Evolutionary conservation across 2,329 filamentous ascomycete genomes (phyloP), one percentile per base, ranked within the genome.

Genomic region (Orbilia quercus): DNA sequence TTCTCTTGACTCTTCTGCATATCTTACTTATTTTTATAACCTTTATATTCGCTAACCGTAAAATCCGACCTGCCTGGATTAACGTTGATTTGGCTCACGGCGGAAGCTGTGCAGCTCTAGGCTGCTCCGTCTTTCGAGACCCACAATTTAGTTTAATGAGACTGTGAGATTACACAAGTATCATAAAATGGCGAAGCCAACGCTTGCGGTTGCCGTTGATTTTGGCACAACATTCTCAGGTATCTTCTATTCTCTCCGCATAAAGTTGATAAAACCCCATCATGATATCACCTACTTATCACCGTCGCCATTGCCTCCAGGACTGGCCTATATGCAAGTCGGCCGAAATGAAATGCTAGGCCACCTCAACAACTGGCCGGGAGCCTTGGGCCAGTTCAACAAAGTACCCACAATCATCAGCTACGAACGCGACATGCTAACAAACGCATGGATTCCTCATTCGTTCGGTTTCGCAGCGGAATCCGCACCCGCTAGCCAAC

Each of bases 151-250:
- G 9, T 31, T 31, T 31, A 9, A 31, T 31, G 28, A 31, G 28
- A 31, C 28, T 31, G 28, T 31, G 28, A 31, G 28, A 9, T 9
- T 9, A 40, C 3, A 40, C 6, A 40, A 40, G 36, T 7, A 7
- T 40, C 5, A 12, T 18, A 42, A 57, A 42, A 40, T 7, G 16
- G 18, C 18, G 1, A 42, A 57, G 36, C 50, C 50, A 2, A 18
- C 23, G 3, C 22, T 57, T 4, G 53, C 53, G 18, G 22, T 57
- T 12, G 53, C 53, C 4, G 14, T 57, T 34, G 34, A 57, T 22
- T 44, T 57, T 57, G 53, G 53, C 31, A 57, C 53, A 40, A 57
- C 53, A 14, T 57, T 7, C 42, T 57, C 53, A 14, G 53, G 53
- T 57, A 57, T 44, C 11, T 16, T 20, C 22, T 57, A 4, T 18